Evolutionary conservation across 1,139 yeast species (phyloP).

Genomic region (Geotrichum bryndzae): DNA sequence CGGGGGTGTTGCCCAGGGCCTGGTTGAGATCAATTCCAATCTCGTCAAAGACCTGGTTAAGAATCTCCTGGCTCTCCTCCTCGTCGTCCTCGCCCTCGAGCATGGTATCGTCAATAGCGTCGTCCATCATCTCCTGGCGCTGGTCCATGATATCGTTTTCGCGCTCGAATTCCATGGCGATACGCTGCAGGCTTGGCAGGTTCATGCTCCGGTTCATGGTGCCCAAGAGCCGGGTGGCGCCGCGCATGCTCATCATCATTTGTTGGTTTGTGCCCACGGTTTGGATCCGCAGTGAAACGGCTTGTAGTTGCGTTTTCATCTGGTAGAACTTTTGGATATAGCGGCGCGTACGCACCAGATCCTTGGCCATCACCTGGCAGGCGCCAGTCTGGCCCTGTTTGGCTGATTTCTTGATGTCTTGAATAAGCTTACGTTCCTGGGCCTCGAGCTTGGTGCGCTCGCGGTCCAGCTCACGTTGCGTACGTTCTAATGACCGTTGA

Average conservation of each 20-base stretch:
- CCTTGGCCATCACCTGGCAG: conserved; percentile 92
- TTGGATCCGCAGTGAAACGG: conserved; percentile 84
- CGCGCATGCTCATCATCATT: conserved; percentile 92
- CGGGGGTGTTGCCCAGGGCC: conserved; percentile 61
- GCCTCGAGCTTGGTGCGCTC: conserved; percentile 79
- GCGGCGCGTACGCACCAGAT: conserved; percentile 74
- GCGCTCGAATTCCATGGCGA: conserved; percentile 91
- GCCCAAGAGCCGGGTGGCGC: conserved; percentile 77
- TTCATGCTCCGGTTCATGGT: conserved; percentile 90
- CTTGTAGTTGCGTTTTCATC: conserved; percentile 94
- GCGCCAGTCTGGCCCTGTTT: conserved; percentile 83
- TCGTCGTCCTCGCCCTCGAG: conserved; percentile 65
- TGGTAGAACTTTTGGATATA: conserved; percentile 82
- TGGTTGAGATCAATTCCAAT: conserved; percentile 84
- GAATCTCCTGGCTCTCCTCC: conserved; percentile 89
- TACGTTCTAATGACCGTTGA: conserved; percentile 88
- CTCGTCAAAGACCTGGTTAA: conserved; percentile 87
- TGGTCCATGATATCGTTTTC: conserved; percentile 97
- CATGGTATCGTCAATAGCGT: conserved; percentile 93
- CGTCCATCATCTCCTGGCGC: conserved; percentile 98
- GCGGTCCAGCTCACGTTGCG: conserved; percentile 86
- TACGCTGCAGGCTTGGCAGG: conserved; percentile 77
- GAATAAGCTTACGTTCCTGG: conserved; percentile 82
- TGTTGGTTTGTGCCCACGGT: conserved; percentile 90
- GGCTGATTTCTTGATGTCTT: conserved; percentile 86